Base-by-base conservation (phyloP, 78 protist species). In the Pigoraptor vietnamica region DNA sequence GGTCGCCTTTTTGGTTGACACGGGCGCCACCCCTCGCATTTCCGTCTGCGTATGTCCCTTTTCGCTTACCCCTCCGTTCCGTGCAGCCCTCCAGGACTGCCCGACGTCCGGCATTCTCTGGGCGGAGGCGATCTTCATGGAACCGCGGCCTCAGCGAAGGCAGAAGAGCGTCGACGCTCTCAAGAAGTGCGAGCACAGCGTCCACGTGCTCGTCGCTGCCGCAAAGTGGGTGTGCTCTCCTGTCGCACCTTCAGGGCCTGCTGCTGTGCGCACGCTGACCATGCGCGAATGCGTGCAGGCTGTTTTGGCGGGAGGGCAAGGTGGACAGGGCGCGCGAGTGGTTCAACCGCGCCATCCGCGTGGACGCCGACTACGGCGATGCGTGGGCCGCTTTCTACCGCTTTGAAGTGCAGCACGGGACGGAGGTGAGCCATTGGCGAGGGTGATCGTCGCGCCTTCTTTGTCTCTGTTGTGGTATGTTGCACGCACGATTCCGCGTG, bases 291-390 rank as follows among this genome's bases (percentile, higher is more conserved):
- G 25, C 9, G n/a, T n/a, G n/a, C 0, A 91, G 91, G 87, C 67
- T 96, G 67, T 96, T 98, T 92, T 96, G 98, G 98, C 0, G 67
- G 10, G 99, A 98, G 23, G 94, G 99, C 40, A 95, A 96, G 89
- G 2, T 96, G 2, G 94, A 92, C 24, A 92, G 94, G 84, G 99
- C 98, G 0, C 86, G 93, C 35, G 34, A 84, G 35, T 97, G 99
- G 99, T 96, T 97, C 94, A 92, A 97, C 48, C 94, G 98, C 37
- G 96, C 98, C 0, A 88, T 92, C 23, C 86, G 96, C 2, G 39
- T 90, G 32, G 94, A 94, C 34, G 95, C 98, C 19, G 96, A 96
- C 91, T 35, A 40, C 87, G 99, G 99, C 40, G 99, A 98, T 86
- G 97, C 97, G 0, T 98, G 99, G 99, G 98, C 98, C 0, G 56